Conservation (phyloP, 2,329 filamentous ascomycete species). For the Trichothecium sympodiale region DNA sequence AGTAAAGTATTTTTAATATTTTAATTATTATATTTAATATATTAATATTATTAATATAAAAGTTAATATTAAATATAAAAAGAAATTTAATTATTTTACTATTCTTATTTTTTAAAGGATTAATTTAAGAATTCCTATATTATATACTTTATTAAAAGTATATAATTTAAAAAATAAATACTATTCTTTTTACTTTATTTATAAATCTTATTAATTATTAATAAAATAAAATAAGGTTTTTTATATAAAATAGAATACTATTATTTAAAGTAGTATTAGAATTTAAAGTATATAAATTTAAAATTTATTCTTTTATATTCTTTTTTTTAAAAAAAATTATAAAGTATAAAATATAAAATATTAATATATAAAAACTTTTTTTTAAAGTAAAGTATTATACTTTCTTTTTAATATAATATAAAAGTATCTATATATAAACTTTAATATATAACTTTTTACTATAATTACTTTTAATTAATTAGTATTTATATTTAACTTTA, state of each 20-base stretch:
- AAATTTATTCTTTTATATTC: background rate
- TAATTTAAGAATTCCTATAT: slow-evolving; percentile 2
- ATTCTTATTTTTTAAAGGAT: too few species aligned
- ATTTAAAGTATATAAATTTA: background rate
- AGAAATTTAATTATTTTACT: background rate
- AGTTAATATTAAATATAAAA: background rate
- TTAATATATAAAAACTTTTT: too few species aligned
- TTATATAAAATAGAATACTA: background rate
- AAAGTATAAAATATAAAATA: too few species aligned
- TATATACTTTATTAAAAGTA: too few species aligned
- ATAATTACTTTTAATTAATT: background rate
- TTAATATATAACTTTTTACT: too few species aligned
- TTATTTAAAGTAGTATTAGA: background rate
- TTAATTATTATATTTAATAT: background rate
- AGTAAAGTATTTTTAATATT: background rate
- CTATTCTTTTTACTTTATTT: background rate
- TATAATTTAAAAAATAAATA: background rate
- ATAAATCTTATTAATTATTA: too few species aligned
- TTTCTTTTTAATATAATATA: background rate
- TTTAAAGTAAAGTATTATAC: too few species aligned
- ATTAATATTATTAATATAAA: background rate
- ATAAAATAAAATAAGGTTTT: too few species aligned
- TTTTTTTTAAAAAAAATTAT: background rate
- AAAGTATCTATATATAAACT: too few species aligned
- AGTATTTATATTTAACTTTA: too few species aligned